Base-by-base conservation (phyloP, 495 filamentous ascomycete genomes). In the Penicillium dipodomyicola region DNA sequence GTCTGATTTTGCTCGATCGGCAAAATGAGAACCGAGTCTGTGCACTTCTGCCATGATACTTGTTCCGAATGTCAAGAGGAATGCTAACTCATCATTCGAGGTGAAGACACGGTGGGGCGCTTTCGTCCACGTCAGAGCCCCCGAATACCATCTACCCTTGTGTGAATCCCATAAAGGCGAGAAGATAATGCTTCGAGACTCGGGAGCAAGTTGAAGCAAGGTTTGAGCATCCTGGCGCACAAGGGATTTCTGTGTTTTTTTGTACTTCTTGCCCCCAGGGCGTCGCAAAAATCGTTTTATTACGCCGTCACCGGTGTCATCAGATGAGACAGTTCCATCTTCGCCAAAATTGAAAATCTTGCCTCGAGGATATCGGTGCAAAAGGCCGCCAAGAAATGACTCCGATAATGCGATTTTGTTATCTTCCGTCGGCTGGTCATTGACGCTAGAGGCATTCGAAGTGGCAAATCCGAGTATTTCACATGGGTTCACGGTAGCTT, bases 41-140 rank as follows among this genome's bases (percentile, higher is more conserved):
- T 77, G 74, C 0, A 85, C 76, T 57, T 85, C 83, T 6, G 77
- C 80, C 81, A 84, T 86, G 52, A 83, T n/a, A 42, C 73, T 77
- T 45, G 81, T 79, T 29, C 79, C 79, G 62, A 86, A 84, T 1
- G 82, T 79, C 32, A 74, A 69, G 8, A 82, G 60, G 53, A 77
- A 74, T 15, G 74, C 71, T 15, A 82, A 60, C 56, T 82, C 79
- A 41, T 77, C 75, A 9, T 62, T 35, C 10, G 52, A 32, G 5
- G 76, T 35, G 64, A 68, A 32, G 79, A 60, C 51, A 77, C 77
- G 56, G 60, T 71, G 27, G 71, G 65, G 9, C 29, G 56, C 33
- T 56, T 50, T 63, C 30, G 68, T 82, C 80, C 82, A 88, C 4
- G 78, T 70, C 20, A 87, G 69, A 15, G 75, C 71, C n/a, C 46